These are phyloP conservation scores for Colletotrichum sansevieriae DNA, from an alignment of 2,329 filamentous ascomycete species.

Conservation along the genomic window DNA sequence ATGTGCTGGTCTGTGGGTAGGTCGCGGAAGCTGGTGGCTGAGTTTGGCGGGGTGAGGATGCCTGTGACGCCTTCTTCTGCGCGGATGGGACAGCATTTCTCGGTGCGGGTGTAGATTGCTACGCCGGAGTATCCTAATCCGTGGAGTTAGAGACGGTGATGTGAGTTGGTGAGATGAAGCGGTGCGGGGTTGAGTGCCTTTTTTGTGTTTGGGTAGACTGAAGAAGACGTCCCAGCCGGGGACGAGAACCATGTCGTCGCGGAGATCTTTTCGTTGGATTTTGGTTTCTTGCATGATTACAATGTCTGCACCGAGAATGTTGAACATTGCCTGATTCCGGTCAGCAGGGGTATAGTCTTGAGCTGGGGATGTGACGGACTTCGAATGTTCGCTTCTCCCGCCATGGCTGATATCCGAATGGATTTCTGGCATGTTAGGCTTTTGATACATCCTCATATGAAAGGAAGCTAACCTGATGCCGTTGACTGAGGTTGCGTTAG, in stretches of 20 bases:
- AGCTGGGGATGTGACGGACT: slow-evolving; percentile 54
- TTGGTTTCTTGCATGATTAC: slow-evolving; percentile 96
- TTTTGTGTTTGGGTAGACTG: slow-evolving; percentile 92
- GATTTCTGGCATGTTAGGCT: slow-evolving; percentile 68
- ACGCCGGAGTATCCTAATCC: slow-evolving; percentile 90
- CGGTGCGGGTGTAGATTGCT: slow-evolving; percentile 92
- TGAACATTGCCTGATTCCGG: slow-evolving; percentile 84
- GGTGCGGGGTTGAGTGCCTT: slow-evolving; percentile 67
- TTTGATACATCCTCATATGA: background rate
- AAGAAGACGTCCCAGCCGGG: slow-evolving; percentile 98
- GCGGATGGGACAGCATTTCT: slow-evolving; percentile 85
- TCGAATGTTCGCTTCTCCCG: slow-evolving; percentile 77
- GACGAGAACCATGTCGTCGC: slow-evolving; percentile 95
- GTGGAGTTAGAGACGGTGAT: no score
- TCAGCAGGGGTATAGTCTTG: background rate
- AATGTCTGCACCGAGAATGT: slow-evolving; percentile 91
- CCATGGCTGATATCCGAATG: slow-evolving; percentile 89
- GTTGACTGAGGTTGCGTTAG: slow-evolving; percentile 70
- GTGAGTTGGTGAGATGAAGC: background rate
- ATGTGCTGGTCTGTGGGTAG: slow-evolving; percentile 82
- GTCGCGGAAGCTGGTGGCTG: slow-evolving; percentile 78
- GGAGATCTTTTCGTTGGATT: slow-evolving; percentile 91
- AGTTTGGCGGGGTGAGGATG: slow-evolving; percentile 79
- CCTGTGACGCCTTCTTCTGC: slow-evolving; percentile 96
- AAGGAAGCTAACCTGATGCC: slow-evolving; percentile 74